Evolutionary conservation across 176 grass and related monocot species (phyloP).

Genomic region (Phyllostachys edulis): DNA sequence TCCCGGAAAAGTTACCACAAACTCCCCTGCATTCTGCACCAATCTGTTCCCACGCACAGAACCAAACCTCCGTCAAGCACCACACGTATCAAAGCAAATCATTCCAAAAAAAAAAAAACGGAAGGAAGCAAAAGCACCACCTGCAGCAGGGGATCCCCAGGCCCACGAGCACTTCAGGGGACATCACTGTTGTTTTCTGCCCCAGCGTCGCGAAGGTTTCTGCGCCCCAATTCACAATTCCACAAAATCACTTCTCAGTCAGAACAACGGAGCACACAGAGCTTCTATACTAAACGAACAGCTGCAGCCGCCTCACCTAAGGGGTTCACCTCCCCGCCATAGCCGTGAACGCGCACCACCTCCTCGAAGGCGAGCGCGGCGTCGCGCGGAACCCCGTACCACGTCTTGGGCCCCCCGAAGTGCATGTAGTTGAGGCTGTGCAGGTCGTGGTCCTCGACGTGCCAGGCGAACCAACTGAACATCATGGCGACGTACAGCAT

Average conservation of each 20-base stretch:
- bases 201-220: constrained; percentile 81
- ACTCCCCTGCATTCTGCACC: constrained; percentile 96
- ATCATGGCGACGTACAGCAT: constrained; percentile 86
- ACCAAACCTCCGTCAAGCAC: constrained; percentile 1
- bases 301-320: constrained; percentile 45
- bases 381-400: constrained; percentile 91
- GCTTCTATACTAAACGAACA: background rate
- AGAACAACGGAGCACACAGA: background rate
- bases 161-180: constrained; percentile 80
- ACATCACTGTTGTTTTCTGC: constrained; percentile 87
- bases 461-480: constrained; percentile 99
- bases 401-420: constrained; percentile 70
- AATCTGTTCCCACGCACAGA: constrained; percentile 54
- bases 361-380: constrained; percentile 77
- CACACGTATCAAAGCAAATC: constrained; percentile 10
- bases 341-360: constrained; percentile 76
- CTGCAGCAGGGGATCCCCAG: constrained; percentile 91
- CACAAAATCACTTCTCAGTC: background rate
- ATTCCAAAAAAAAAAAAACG: background rate
- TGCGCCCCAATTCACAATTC: constrained; percentile 29
- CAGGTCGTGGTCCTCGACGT: constrained; percentile 92
- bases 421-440: constrained; percentile 95
- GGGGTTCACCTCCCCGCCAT: constrained; percentile 72
- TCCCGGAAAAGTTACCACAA: constrained; percentile 95
- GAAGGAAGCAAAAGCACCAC: constrained; percentile 29